Base-by-base conservation (phyloP, 1,284 basidiomycete species). In the Sanghuangporus sanghuang region DNA sequence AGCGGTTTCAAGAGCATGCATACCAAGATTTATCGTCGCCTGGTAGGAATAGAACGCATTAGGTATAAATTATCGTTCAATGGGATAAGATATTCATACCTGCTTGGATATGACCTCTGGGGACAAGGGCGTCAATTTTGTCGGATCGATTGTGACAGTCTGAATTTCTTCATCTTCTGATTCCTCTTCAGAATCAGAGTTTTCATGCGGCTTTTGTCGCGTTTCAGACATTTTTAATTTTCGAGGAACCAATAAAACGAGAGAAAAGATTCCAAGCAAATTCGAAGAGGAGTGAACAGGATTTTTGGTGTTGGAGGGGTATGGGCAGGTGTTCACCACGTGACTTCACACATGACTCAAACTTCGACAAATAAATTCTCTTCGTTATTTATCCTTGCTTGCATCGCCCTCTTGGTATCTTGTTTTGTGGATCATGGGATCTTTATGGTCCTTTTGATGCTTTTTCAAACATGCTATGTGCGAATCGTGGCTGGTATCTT, bases 71-170 rank as follows among this genome's bases (percentile, higher is more conserved):
- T 2, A 52, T 27, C n/a, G n/a, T 27, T 23, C 2, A 52, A 23
- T 23, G 21, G 71, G 71, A 67, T 5, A 3, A 32, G 27, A 3
- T 62, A 75, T 71, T 67, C 89, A 76, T 66, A 96, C 96, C 83
- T 99, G 96, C 82, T 96, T 97, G 70, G 91, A 90, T 74, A 99
- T 98, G 71, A 99, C 96, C 76, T 98, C 93, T 21, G 95, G 96
- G 55, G 91, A 93, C 63, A 98, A 82, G 57, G 96, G 93, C 57
- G 92, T 93, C 69, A 99, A 83, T 74, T 86, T 92, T 62, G 90
- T 82, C 9, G 83, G 77, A 79, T 95, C 93, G 71, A 95, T 76
- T 27, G 92, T 82, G 69, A 94, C 74, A 64, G 81, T 78, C 40
- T 85, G 83, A 68, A 87, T 66, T n/a, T 86, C 84, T 40, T 77